These are phyloP conservation scores for Sextonia rubra DNA, from an alignment of 164 flowering plant species.

Conservation along the genomic window DNA sequence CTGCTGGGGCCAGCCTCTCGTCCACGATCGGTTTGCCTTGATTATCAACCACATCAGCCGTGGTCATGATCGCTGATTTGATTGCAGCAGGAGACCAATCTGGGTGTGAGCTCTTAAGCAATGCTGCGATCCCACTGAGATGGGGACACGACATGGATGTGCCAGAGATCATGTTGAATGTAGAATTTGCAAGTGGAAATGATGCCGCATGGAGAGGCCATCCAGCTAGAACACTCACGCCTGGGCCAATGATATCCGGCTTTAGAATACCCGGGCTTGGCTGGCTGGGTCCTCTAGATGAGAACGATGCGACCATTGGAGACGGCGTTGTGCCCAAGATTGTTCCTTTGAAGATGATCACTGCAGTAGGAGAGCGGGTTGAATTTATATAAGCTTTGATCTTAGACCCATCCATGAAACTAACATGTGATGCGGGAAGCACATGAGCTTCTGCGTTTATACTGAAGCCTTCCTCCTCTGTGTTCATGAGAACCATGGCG, in stretches of 20 bases:
- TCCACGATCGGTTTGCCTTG: constrained; percentile 30
- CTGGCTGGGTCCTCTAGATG: constrained; percentile 29
- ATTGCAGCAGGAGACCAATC: constrained; percentile 62
- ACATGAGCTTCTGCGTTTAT: neutral
- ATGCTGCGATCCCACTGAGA: constrained; percentile 51
- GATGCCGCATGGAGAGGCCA: constrained; percentile 24
- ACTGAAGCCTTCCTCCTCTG: neutral
- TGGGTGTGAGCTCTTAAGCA: constrained; percentile 50
- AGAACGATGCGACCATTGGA: constrained; percentile 31
- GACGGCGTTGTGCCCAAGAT: constrained; percentile 25
- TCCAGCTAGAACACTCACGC: constrained; percentile 31
- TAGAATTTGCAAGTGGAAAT: neutral
- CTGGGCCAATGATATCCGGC: constrained; percentile 38
- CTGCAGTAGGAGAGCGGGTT: constrained; percentile 8
- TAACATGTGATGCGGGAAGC: constrained; percentile 22
- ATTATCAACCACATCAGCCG: constrained; percentile 22
- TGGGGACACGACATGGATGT: constrained; percentile 64
- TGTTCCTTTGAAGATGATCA: constrained; percentile 26
- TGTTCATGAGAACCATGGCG: neutral
- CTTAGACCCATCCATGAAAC: constrained; percentile 13
- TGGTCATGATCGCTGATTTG: constrained; percentile 56
- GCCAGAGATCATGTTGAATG: constrained; percentile 40
- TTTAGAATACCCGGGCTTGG: constrained; percentile 28
- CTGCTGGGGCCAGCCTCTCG: constrained; percentile 6
- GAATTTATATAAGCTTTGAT: constrained; percentile 15